Base-by-base conservation (phyloP, 179 eudicot species). In the Beta corolliflora region DNA sequence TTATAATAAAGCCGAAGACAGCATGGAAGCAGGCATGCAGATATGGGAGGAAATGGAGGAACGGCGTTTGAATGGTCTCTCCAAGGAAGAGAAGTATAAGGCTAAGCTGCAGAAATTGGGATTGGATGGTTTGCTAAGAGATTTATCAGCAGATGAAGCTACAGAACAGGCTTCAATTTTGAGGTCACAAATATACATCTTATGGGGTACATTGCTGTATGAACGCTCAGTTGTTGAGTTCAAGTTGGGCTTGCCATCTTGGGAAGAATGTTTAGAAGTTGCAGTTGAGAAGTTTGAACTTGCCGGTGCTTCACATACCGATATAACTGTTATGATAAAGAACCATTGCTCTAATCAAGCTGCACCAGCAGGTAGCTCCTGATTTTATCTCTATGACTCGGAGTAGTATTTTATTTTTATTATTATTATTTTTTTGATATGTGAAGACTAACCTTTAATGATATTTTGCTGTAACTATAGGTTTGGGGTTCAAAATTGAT, bases 31-130 rank as follows among this genome's bases (percentile, higher is more conserved):
- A 68, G 99, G 98, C 11, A 89, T 92, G 93, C 96, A 92, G 80
- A 91, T 93, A 82, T 96, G 99, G 99, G 99, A 96, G 86, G 97
- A 92, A 82, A 86, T 89, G 84, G 97, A 96, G 81, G 98, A 92
- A 83, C 91, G 81, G 1, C 93, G 92, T 56, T 89, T 92, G 59
- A 92, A 94, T 81, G 98, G 96, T 76, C 91, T 94, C 19, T 85
- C 92, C 45, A 91, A 91, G 83, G 88, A 83, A 31, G 97, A 96
- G 55, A 88, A 89, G 55, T 85, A 92, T 64, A 94, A 88, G 83
- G 81, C 85, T 44, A 84, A 90, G 81, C 75, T 94, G 72, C 83
- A 87, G 77, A 94, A 88, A 73, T 53, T 90, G 78, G 98, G 99
- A 53, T 80, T 92, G 87, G 93, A 86, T 81, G 94, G 86, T 53